phyloP scores from a whole-genome alignment of 352 stramenopile genomes.

The Aphanomyces euteiches region DNA sequence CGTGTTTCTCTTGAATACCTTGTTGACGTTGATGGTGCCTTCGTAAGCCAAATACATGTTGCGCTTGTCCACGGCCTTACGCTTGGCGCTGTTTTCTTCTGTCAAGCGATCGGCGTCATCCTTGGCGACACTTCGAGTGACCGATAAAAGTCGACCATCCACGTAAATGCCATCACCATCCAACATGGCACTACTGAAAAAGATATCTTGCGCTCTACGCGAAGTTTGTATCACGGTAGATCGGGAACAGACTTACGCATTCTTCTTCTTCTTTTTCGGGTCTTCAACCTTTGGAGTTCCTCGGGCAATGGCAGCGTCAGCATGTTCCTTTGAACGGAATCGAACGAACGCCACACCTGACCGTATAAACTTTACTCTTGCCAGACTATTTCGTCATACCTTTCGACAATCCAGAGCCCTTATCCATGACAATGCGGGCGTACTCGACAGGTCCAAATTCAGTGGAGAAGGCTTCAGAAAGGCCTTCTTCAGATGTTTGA shows the following conservation, averaged over 20 bases:
- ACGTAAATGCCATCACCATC: slow-evolving; percentile 70
- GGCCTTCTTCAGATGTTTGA: slow-evolving; percentile 64
- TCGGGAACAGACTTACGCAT: slow-evolving; percentile 21
- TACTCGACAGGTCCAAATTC: slow-evolving; percentile 74
- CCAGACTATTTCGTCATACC: slow-evolving; percentile 13
- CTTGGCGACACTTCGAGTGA: slow-evolving; percentile 71
- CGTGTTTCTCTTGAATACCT: slow-evolving; percentile 35
- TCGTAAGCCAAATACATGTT: slow-evolving; percentile 96
- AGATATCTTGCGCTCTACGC: slow-evolving; percentile 10
- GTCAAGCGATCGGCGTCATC: slow-evolving; percentile 60
- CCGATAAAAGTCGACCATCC: slow-evolving; percentile 66
- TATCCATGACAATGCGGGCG: slow-evolving; percentile 73
- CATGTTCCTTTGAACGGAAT: slow-evolving; percentile 56
- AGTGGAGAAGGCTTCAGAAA: slow-evolving; percentile 66
- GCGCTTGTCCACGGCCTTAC: slow-evolving; percentile 87
- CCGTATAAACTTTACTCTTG: neutral
- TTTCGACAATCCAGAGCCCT: slow-evolving; percentile 73
- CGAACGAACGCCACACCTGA: slow-evolving; percentile 75
- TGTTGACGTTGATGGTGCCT: slow-evolving; percentile 90
- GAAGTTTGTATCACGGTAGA: neutral
- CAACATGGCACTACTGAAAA: slow-evolving; percentile 42
- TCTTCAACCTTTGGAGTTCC: slow-evolving; percentile 33
- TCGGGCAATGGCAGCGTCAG: slow-evolving; percentile 52
- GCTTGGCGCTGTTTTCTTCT: slow-evolving; percentile 47
- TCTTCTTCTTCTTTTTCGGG: slow-evolving; percentile 34